phyloP scores from a whole-genome alignment of 176 grass and related monocot species.

The Carex cristatella region DNA sequence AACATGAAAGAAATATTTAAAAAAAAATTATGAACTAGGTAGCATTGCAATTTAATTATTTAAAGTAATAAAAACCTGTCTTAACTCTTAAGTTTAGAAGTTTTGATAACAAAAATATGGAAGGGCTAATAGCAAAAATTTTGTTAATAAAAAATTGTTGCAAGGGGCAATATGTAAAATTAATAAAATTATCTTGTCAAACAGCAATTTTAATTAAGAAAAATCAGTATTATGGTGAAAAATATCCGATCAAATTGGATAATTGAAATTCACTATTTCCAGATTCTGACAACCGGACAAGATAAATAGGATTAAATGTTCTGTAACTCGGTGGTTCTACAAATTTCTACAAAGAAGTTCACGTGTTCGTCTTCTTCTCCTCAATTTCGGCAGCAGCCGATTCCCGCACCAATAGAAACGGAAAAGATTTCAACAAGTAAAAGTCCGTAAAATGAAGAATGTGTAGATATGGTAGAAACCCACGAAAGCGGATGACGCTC shows the following conservation, averaged over 20 bases:
- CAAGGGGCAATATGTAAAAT: background rate
- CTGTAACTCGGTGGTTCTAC: background rate
- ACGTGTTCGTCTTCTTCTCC: background rate
- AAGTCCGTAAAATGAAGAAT: background rate
- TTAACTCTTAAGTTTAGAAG: background rate
- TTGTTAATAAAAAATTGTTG: background rate
- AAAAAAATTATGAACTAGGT: background rate
- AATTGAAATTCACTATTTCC: conserved; percentile 13
- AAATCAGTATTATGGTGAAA: background rate
- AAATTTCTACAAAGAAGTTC: background rate
- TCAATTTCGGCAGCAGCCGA: background rate
- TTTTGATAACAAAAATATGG: background rate
- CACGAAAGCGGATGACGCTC: conserved; percentile 8
- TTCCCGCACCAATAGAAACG: background rate
- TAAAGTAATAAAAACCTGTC: background rate
- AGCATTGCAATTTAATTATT: background rate
- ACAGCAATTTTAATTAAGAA: background rate
- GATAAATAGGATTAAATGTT: conserved; percentile 17
- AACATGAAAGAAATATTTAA: background rate
- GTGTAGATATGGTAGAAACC: background rate
- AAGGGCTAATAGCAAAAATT: too few relatives aligned
- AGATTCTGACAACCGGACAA: conserved; percentile 24
- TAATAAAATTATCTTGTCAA: background rate
- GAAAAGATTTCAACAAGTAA: background rate
- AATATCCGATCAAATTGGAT: conserved; percentile 2